Base-by-base conservation (phyloP, 768 basidiomycete species). In the Auricularia heimuer region DNA sequence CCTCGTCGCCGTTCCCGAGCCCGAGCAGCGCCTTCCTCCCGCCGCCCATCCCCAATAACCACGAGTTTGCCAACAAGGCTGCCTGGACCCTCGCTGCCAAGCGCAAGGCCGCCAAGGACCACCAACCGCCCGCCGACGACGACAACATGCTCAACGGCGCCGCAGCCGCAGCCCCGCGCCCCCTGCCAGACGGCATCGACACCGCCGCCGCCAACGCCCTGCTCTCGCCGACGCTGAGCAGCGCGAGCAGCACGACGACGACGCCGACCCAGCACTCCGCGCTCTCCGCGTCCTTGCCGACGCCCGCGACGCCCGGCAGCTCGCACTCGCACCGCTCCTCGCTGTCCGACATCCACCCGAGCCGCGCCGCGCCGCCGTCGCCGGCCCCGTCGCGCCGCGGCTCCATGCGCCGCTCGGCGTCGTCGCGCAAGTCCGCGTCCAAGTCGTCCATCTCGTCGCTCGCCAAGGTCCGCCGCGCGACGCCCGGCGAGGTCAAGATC, bases 11-110 rank as follows among this genome's bases (percentile, higher is more conserved):
- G 56, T 60, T 60, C 34, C 56, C 56, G 16, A 29, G 24, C 21
- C 88, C 88, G 2, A 83, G 84, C 0, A 86, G 85, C 4, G 79
- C 85, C 0, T 89, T 89, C 68, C 70, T 88, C 2, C 86, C 88
- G 1, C 88, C 88, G 3, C 87, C 88, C 3, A 78, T 82, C 3
- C 85, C 85, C 1, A 82, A 82, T 2, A 78, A 82, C 36, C 87
- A 89, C 77, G 88, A 90, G 70, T 88, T 87, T 70, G 86, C 86
- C 12, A 60, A 60, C 56, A 60, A 60, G 34, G 16, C 21, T 7
- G 12, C 24, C 56, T 60, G 56, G 56, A 29, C 34, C 29, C 24
- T 35, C 7, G 24, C 24, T 8, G 29, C 24, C 8, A 60, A 60
- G 56, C 56, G 24, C 56, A 60, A 24, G 16, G 33, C 6, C 24